Percentiles rank a stretch among this genome's conserved stretches.
Evolutionary conservation across 345 rosid species (phyloP).

Genomic region (Gossypioides kirkii): DNA sequence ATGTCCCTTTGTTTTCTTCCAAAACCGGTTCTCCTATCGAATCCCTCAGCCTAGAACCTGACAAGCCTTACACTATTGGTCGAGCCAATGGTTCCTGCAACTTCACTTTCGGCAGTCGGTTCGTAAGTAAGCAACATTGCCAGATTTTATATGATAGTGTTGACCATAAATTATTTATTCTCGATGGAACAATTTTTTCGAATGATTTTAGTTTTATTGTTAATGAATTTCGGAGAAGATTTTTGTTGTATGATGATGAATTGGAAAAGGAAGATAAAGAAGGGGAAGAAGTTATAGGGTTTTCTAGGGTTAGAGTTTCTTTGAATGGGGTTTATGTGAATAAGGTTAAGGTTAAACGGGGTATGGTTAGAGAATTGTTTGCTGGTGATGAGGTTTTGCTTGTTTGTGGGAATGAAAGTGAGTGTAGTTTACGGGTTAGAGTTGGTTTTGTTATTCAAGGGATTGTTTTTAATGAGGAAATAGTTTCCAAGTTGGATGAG

Average conservation of each 20-base stretch:
- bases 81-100: slow-evolving; percentile 42
- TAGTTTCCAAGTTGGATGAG: slow-evolving; percentile 18
- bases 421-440: slow-evolving; percentile 32
- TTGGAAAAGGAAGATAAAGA: slow-evolving; percentile 29
- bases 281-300: slow-evolving; percentile 10
- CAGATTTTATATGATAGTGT: slow-evolving; percentile 56
- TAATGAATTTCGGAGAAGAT: slow-evolving; percentile 41
- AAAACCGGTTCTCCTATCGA: slow-evolving; percentile 35
- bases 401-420: slow-evolving; percentile 45
- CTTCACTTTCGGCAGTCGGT: slow-evolving; percentile 35
- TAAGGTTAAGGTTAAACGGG: slow-evolving; percentile 41
- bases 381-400: slow-evolving; percentile 74
- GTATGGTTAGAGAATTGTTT: slow-evolving; percentile 37
- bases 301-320: slow-evolving; percentile 31
- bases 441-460: slow-evolving; percentile 65
- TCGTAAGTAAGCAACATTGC: slow-evolving; percentile 69
- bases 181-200: slow-evolving; percentile 42
- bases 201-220: slow-evolving; percentile 16
- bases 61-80: slow-evolving; percentile 57
- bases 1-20: slow-evolving; percentile 47
- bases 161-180: slow-evolving; percentile 44
- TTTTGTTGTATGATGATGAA: slow-evolving; percentile 23
- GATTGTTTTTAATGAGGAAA: slow-evolving; percentile 49
- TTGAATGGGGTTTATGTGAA: slow-evolving; percentile 68
- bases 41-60: slow-evolving; percentile 40